Base-by-base conservation (phyloP, 495 filamentous ascomycete genomes). In the Chaetomium fimeti region DNA sequence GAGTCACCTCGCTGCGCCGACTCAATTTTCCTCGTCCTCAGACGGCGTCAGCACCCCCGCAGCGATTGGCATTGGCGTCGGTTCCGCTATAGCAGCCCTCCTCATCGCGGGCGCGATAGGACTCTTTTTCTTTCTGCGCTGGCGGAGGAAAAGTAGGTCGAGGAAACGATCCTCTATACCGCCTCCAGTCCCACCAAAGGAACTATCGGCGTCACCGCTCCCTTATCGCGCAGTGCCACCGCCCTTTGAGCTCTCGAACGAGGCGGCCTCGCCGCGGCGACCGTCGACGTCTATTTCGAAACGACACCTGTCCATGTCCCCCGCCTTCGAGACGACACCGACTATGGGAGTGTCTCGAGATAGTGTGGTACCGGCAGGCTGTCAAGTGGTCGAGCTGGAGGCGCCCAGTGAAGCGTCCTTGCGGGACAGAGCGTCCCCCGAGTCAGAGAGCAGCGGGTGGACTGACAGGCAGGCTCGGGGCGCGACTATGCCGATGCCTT, bases 141-240 rank as follows among this genome's bases (percentile, higher is more conserved):
- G 67, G 29, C 60, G 63, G 45, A 66, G 67, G 63, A 65, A 24
- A 52, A 47, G 28, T 27, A 40, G 40, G 29, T 4, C 20, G 25
- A 36, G 32, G 25, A 36, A 15, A 27, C 0, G 36, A 42, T n/a
- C 22, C 2, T 5, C 42, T 36, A 18, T 28, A 2, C 55, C 63
- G 0, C 71, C 71, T 11, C 69, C 71, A 2, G 71, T 72, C 0
- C 71, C 71, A 16, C 71, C 71, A 16, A 73, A 73, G 22, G 71
- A 70, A 45, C 28, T 52, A 1, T 20, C 66, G 8, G 16, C 25
- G 1, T 53, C 62, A 13, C 62, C 59, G 4, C 12, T 58, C 25
- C 29, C 59, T 0, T 62, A 62, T 42, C 60, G 53, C 49, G 42
- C 55, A 2, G 60, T 64, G 3, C 55, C 63, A 15, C 69, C 60